These are phyloP conservation scores for Pharus latifolius DNA, from an alignment of 176 grass and related monocot species.

Conservation along the genomic window DNA sequence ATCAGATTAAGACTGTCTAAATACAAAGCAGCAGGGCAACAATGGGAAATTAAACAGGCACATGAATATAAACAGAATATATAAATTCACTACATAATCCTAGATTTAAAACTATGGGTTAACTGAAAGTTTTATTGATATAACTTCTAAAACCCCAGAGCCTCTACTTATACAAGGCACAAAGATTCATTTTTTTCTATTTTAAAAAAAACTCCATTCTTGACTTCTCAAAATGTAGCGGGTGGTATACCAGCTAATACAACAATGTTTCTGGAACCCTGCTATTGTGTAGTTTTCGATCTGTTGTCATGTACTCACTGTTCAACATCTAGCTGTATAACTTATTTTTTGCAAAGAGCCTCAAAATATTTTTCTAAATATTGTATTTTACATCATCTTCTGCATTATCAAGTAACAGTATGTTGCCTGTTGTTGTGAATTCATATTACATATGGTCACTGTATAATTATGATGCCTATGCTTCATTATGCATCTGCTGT, in stretches of 20 bases:
- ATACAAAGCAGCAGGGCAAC: no score
- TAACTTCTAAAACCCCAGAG: no score
- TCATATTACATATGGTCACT: not conserved
- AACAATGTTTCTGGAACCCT: not conserved
- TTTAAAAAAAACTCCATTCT: no score
- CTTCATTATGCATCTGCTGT: not conserved
- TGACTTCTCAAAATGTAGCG: not conserved
- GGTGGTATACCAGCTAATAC: not conserved
- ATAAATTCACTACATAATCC: no score
- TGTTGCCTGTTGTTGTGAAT: slow-evolving; percentile 3
- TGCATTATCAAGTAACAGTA: not conserved
- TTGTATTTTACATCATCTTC: not conserved
- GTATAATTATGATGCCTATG: not conserved
- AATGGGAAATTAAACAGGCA: no score
- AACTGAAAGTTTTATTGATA: no score
- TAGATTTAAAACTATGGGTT: no score
- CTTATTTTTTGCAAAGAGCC: not conserved
- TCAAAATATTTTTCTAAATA: not conserved
- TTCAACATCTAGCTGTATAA: slow-evolving; percentile 1
- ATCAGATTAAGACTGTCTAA: no score
- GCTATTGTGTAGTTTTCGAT: not conserved
- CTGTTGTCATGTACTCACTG: not conserved
- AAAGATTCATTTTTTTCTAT: no score
- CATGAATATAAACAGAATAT: no score
- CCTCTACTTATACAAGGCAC: no score